Evolutionary conservation across 108 stramenopile genomes (phyloP), one percentile per base, ranked within the genome.

Genomic region (Fistulifera pelliculosa): DNA sequence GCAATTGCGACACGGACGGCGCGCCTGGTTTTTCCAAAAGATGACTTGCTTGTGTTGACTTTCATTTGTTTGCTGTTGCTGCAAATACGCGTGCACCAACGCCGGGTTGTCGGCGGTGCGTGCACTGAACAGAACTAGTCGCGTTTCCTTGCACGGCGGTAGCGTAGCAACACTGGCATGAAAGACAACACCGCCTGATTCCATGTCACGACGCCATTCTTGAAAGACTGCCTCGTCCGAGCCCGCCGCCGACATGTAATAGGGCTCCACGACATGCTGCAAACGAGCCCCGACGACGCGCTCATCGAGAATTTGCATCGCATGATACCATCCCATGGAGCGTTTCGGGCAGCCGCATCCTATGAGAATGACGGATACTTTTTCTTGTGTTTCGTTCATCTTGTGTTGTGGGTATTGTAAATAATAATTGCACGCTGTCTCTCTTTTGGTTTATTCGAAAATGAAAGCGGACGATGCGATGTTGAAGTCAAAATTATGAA

Each of bases 11-110:
- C 2, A 93, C 83, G 6, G 87, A 72, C 2, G 85, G 81, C 2
- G 91, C 91, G n/a, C 91, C 91, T 1, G 86, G 86, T 69, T 93
- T 89, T 65, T 93, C 91, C 41, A 93, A 45, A 63, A 93, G 41
- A 93, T 78, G 52, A 65, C 47, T 21, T 61, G 51, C 25, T 69
- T 64, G 22, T 35, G 31, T 35, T 35, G 31, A 6, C n/a, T 35
- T 3, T 35, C 8, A 8, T 35, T 3, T 35, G 31, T 35, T 35
- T 3, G 31, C 13, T 71, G 22, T 28, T 61, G 28, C 17, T 43
- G 60, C 47, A 93, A 45, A 61, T 80, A 75, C 14, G 22, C 65
- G 10, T 56, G 54, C 17, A 93, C 69, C 22, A 85, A 45, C 16
- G 43, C 54, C 12, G 87, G 91, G 62, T 87, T 89, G 68, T 88